Evolutionary conservation across 192 early-diverging fungal species (phyloP).

Genomic region (Linnemannia hyalina): DNA sequence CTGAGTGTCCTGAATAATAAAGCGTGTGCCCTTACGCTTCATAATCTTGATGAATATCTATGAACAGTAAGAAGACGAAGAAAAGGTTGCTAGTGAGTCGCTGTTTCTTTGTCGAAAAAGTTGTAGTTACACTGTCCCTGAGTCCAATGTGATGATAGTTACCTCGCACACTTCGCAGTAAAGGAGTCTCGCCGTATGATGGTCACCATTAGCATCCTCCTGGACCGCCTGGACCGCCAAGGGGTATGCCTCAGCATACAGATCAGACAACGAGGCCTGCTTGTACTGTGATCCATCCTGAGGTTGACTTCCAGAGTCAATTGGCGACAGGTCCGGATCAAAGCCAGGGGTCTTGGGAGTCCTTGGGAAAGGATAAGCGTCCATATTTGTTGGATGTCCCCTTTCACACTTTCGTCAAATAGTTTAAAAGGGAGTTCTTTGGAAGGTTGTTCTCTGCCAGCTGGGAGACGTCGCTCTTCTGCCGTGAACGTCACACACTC

Average conservation of each 20-base stretch:
- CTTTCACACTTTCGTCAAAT: neutral
- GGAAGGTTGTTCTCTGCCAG: no score
- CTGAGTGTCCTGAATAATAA: neutral
- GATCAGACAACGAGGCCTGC: constrained; percentile 5
- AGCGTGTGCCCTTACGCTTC: constrained; percentile 13
- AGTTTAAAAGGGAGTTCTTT: no score
- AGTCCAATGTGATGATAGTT: neutral
- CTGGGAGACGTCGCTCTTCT: neutral
- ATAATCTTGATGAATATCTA: constrained; percentile 46
- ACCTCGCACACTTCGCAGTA: constrained; percentile 58
- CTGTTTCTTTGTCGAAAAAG: neutral
- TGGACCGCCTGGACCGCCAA: constrained; percentile 44
- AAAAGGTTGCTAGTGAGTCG: neutral
- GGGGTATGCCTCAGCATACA: constrained; percentile 41
- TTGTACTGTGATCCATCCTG: neutral
- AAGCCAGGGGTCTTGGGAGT: constrained; percentile 26
- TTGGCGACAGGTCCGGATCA: constrained; percentile 30
- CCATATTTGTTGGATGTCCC: constrained; percentile 10
- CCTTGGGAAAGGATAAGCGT: constrained; percentile 33
- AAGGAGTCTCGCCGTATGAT: constrained; percentile 43
- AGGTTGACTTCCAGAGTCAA: constrained; percentile 3
- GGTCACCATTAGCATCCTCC: constrained; percentile 47
- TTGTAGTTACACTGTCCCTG: neutral
- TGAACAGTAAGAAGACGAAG: neutral
- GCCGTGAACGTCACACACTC: no score